Conservation (phyloP, 2,329 filamentous ascomycete genomes). For the Monilinia aucupariae region DNA sequence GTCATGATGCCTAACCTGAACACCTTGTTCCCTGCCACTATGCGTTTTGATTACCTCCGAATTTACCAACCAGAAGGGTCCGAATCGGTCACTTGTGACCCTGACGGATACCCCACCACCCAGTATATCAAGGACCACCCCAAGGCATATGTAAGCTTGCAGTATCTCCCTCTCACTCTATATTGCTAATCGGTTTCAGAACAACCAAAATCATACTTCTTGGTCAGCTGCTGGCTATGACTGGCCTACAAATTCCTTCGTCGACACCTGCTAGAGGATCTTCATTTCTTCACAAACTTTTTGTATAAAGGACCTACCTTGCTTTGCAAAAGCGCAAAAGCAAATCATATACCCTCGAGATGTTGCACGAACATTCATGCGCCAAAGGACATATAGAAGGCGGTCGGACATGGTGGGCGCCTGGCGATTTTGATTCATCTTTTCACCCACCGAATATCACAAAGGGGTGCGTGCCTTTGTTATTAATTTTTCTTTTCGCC, state of each 20-base stretch:
- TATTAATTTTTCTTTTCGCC: constrained; percentile 13
- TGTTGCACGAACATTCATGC: constrained; percentile 15
- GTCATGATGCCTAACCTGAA: constrained; percentile 54
- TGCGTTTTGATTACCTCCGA: constrained; percentile 64
- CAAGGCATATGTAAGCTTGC: constrained; percentile 49
- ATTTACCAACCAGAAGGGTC: constrained; percentile 56
- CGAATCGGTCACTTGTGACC: constrained; percentile 60
- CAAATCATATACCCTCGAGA: constrained; percentile 16
- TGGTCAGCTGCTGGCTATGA: constrained; percentile 50
- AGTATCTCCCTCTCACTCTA: neutral
- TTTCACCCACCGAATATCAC: constrained; percentile 9
- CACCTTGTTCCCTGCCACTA: constrained; percentile 54
- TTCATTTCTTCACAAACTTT: constrained; percentile 8
- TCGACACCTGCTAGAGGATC: constrained; percentile 46
- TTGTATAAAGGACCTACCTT: constrained; percentile 25
- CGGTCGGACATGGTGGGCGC: constrained; percentile 13
- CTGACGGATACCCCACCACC: constrained; percentile 60
- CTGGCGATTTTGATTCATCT: constrained; percentile 13
- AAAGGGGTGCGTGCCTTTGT: constrained; percentile 10
- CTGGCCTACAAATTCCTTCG: constrained; percentile 58
- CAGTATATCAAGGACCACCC: constrained; percentile 59
- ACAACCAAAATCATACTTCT: constrained; percentile 58
- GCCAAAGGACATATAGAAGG: constrained; percentile 20
- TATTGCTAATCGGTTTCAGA: constrained; percentile 24
- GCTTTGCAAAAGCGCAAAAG: constrained; percentile 15